These are phyloP conservation scores for Globisporangium nunn DNA, from an alignment of 352 stramenopile genomes.

Conservation along the genomic window DNA sequence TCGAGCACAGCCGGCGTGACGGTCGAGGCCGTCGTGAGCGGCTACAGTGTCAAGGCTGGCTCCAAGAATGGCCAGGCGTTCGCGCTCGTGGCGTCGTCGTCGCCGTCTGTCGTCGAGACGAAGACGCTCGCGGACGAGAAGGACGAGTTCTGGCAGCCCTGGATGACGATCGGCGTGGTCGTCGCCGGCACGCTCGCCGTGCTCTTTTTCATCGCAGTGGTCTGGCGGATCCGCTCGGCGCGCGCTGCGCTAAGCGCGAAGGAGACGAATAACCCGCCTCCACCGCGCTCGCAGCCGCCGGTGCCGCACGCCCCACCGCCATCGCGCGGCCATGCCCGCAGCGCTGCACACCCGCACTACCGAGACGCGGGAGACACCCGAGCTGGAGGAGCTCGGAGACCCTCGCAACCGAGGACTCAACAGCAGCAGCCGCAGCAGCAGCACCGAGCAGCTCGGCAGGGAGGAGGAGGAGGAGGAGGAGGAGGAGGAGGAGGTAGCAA, in stretches of 20 bases:
- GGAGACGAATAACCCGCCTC: conserved; percentile 6
- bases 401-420: neutral
- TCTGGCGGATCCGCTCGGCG: conserved; percentile 31
- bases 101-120: conserved; percentile 33
- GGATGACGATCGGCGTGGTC: conserved; percentile 65
- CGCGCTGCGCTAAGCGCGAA: conserved; percentile 10
- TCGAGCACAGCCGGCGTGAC: conserved; percentile 32
- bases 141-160: conserved; percentile 55
- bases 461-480: neutral
- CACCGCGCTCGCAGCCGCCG: neutral
- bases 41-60: conserved; percentile 60
- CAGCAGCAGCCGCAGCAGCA: neutral
- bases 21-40: conserved; percentile 54
- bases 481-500: neutral
- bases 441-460: neutral
- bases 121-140: conserved; percentile 3
- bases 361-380: conserved; percentile 3
- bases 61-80: conserved; percentile 50
- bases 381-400: conserved; percentile 1
- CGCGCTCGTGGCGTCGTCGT: conserved; percentile 72
- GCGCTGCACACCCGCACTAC: conserved; percentile 2
- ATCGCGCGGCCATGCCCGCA: neutral
- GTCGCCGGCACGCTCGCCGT: conserved; percentile 37
- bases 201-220: conserved; percentile 46
- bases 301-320: neutral